These are phyloP conservation scores for Gardenia jasminoides DNA, from an alignment of 257 asterid species.

Conservation along the genomic window DNA sequence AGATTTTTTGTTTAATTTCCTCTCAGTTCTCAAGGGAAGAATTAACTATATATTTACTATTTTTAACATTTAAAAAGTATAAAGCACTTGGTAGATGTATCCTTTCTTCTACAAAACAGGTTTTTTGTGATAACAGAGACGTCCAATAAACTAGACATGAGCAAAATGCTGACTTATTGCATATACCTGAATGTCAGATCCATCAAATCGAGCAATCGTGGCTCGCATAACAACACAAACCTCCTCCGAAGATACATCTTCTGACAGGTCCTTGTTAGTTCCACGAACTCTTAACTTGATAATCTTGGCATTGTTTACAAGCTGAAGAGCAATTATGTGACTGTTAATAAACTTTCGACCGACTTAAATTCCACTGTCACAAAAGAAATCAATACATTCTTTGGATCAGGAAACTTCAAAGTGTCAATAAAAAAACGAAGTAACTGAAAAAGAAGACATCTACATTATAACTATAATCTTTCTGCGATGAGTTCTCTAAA, in stretches of 20 bases:
- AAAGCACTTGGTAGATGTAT: neutral
- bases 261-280: constrained; percentile 57
- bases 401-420: too few species aligned
- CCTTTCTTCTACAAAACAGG: neutral
- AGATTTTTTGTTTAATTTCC: neutral
- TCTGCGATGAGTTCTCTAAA: neutral
- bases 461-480: neutral
- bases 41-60: neutral
- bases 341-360: too few species aligned
- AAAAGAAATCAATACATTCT: too few species aligned
- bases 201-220: constrained; percentile 83
- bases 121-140: neutral
- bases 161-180: neutral
- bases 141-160: neutral
- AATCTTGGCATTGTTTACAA: constrained; percentile 70
- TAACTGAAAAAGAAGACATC: neutral
- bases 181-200: constrained; percentile 79
- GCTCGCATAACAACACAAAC: constrained; percentile 85
- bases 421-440: neutral
- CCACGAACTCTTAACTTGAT: constrained; percentile 80
- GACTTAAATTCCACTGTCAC: too few species aligned
- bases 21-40: neutral
- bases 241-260: constrained; percentile 67
- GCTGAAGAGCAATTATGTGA: constrained; percentile 35
- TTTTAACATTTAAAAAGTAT: neutral